Evolutionary conservation across 495 filamentous ascomycete genomes (phyloP).

Genomic region (Penicillium longicatenatum): DNA sequence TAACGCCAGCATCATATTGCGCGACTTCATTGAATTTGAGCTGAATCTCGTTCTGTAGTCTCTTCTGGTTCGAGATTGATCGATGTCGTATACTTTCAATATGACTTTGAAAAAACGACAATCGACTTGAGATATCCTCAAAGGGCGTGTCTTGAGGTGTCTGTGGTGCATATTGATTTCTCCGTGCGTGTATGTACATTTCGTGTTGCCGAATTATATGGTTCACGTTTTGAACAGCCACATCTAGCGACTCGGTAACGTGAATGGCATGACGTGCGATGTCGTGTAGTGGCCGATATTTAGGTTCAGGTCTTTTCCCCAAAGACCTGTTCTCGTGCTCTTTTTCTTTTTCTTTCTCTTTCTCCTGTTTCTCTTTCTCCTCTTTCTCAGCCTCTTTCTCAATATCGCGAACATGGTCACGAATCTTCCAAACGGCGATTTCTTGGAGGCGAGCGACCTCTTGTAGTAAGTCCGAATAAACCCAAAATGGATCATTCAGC

Average conservation of each 20-base stretch:
- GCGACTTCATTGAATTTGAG: conserved; percentile 40
- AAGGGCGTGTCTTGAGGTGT: neutral
- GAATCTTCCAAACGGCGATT: conserved; percentile 29
- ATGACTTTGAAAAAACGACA: conserved; percentile 17
- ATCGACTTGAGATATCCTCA: neutral
- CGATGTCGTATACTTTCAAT: conserved; percentile 40
- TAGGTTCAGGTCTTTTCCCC: conserved; percentile 18
- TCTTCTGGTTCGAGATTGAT: conserved; percentile 40
- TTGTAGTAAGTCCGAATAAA: conserved; percentile 20
- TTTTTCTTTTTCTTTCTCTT: neutral
- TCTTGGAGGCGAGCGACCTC: conserved; percentile 23
- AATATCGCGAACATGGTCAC: conserved; percentile 24
- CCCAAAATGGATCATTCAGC: conserved; percentile 24
- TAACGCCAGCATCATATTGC: conserved; percentile 35
- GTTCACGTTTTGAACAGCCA: conserved; percentile 36
- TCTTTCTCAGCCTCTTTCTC: conserved; percentile 14
- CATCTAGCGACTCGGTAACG: conserved; percentile 45
- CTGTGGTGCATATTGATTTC: neutral
- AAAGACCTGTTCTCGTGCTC: neutral
- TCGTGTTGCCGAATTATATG: conserved; percentile 37
- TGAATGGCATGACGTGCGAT: conserved; percentile 52
- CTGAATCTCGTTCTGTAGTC: conserved; percentile 48
- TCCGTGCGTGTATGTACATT: neutral
- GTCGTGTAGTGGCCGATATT: conserved; percentile 47
- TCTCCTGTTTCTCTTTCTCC: neutral